Base-by-base conservation (phyloP, 306 rosid genomes). In the Begonia peltatifolia region DNA sequence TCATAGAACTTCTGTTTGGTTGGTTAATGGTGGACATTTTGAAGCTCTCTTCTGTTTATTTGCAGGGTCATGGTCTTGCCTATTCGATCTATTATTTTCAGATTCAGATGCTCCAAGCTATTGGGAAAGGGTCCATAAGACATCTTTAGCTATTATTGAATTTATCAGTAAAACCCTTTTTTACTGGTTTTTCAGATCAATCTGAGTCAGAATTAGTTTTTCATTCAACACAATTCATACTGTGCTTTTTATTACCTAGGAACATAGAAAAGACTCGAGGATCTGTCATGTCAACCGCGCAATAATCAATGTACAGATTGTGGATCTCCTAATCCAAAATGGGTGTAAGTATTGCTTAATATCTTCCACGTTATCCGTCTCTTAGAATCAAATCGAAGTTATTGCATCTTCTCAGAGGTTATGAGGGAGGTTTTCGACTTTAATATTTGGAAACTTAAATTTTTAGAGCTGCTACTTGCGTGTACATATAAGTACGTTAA, bases 261-360 rank as follows among this genome's bases (percentile, higher is more conserved):
- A 60, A 73, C 90, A 30, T 85, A 65, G 13, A 72, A 66, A 68
- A 80, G 84, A 71, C 54, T 90, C 64, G 66, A 74, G 30, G 63
- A 56, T 71, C 64, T 90, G 51, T 56, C 71, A 79, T 58, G 54
- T 43, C 79, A 79, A 62, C 53, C 71, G 12, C 77, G 79, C 23
- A 90, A 90, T 66, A 69, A 43, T 58, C 53, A 30, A 44, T 90
- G 97, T 15, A 95, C 97, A 54, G 97, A 90, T 65, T 90, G 97
- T 62, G 95, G 87, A 55, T 64, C 95, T 61, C 84, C 84, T 16
- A 93, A 83, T 47, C 97, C 97, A 43, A 85, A 80, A 85, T 90
- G 97, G 97, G 92, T 80, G 97, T 85, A 83, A 78, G 94, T 71
- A 18, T 69, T 30, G 6, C 9, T 30, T 30, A 1, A 30, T 5